These are phyloP conservation scores for Exophiala alcalophila DNA, from an alignment of 2,329 filamentous ascomycete species.

Conservation along the genomic window DNA sequence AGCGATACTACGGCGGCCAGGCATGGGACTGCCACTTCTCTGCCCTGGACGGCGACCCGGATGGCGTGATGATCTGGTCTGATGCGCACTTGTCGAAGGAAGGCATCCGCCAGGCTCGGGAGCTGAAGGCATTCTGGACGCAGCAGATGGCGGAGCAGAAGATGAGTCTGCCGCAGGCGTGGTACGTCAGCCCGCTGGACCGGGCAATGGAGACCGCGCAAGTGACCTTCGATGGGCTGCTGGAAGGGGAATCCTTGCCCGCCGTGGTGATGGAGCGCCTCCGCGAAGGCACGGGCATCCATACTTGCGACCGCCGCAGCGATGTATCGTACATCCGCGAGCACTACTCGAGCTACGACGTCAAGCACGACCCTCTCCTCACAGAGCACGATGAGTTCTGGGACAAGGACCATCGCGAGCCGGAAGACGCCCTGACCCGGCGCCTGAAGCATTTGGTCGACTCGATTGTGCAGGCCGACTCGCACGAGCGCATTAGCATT, in stretches of 20 bases:
- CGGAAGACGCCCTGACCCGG: constrained; percentile 46
- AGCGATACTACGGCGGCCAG: constrained; percentile 56
- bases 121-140: constrained; percentile 49
- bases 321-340: constrained; percentile 46
- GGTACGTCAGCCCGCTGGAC: constrained; percentile 57
- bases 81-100: constrained; percentile 57
- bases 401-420: constrained; percentile 50
- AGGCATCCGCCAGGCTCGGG: constrained; percentile 53
- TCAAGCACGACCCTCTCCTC: constrained; percentile 53
- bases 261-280: constrained; percentile 57
- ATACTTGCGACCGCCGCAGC: constrained; percentile 61
- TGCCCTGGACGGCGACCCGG: constrained; percentile 50
- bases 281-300: constrained; percentile 58
- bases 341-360: constrained; percentile 46
- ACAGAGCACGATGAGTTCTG: constrained; percentile 55
- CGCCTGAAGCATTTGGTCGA: constrained; percentile 48
- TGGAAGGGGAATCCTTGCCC: constrained; percentile 44
- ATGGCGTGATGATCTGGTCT: constrained; percentile 54
- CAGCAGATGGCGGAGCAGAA: constrained; percentile 45
- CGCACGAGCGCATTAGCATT: constrained; percentile 51
- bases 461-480: constrained; percentile 52
- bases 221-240: constrained; percentile 48
- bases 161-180: constrained; percentile 54
- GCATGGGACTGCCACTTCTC: constrained; percentile 63
- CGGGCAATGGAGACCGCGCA: constrained; percentile 57